A percentile compares a stretch with the other conserved stretches of the same genome.
These are phyloP conservation scores for Penicillium parvum DNA, from an alignment of 495 filamentous ascomycete species.

Conservation along the genomic window DNA sequence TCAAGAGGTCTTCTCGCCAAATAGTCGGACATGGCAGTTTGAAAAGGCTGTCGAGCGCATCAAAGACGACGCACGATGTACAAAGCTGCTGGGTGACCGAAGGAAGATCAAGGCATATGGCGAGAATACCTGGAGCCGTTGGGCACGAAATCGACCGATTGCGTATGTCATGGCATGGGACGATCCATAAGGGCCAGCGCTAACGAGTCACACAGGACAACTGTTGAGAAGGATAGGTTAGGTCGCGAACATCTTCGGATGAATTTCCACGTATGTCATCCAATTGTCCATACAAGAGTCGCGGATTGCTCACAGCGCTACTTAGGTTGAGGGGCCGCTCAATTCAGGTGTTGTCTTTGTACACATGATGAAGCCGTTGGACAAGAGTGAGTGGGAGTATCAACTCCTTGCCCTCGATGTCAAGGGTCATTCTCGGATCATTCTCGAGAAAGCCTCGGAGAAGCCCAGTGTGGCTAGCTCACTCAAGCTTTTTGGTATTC, in stretches of 20 bases:
- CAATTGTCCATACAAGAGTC: neutral
- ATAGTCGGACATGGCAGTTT: slow-evolving; percentile 83
- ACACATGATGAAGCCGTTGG: slow-evolving; percentile 67
- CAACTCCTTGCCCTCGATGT: slow-evolving; percentile 78
- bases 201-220: slow-evolving; percentile 46
- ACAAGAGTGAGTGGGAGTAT: slow-evolving; percentile 69
- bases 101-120: slow-evolving; percentile 79
- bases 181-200: neutral
- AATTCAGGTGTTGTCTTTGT: slow-evolving; percentile 69
- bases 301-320: slow-evolving; percentile 6
- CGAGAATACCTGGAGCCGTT: slow-evolving; percentile 75
- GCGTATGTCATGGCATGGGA: slow-evolving; percentile 52
- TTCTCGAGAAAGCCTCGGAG: slow-evolving; percentile 45
- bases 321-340: slow-evolving; percentile 75
- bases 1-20: slow-evolving; percentile 78
- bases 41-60: slow-evolving; percentile 81
- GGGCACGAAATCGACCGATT: slow-evolving; percentile 81
- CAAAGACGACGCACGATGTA: slow-evolving; percentile 63
- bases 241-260: slow-evolving; percentile 82
- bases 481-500: slow-evolving; percentile 49
- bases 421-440: slow-evolving; percentile 48
- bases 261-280: slow-evolving; percentile 71
- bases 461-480: slow-evolving; percentile 35
- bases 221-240: slow-evolving; percentile 59
- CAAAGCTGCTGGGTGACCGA: slow-evolving; percentile 68